Percentiles rank a stretch among this genome's conserved stretches.
Evolutionary conservation across 305 asterid species (phyloP).

Genomic region (Lippia alba): DNA sequence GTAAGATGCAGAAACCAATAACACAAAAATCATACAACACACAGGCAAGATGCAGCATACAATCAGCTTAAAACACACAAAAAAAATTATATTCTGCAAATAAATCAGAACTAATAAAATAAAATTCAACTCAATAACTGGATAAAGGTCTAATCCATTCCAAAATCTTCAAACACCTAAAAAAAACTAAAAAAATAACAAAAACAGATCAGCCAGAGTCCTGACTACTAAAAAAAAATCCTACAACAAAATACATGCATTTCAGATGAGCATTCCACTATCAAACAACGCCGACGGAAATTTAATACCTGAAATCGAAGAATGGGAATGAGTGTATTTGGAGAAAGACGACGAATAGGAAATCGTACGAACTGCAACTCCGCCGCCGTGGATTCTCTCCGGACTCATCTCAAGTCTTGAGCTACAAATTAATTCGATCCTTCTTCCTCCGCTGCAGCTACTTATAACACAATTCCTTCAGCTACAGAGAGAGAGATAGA

Average conservation of each 20-base stretch:
- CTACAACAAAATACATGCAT: background rate
- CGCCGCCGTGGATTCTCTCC: slow-evolving; percentile 47
- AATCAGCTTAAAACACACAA: no score
- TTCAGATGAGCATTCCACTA: background rate
- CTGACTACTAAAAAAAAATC: background rate
- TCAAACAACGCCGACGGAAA: background rate
- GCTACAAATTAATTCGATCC: background rate
- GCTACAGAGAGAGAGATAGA: slow-evolving; percentile 1
- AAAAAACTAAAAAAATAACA: no score
- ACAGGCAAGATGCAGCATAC: no score
- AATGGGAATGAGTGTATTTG: slow-evolving; percentile 41
- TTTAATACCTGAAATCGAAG: slow-evolving; percentile 40
- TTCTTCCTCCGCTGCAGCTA: slow-evolving; percentile 21
- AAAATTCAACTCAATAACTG: no score
- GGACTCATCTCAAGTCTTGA: slow-evolving; percentile 40
- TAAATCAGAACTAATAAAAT: no score
- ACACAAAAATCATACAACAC: no score
- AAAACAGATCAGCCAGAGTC: no score
- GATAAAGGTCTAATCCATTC: no score
- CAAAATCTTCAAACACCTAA: no score
- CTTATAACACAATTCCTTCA: slow-evolving; percentile 7
- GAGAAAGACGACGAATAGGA: slow-evolving; percentile 46
- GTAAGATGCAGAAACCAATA: no score
- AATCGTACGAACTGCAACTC: slow-evolving; percentile 43
- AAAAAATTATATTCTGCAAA: no score